Conservation (phyloP, 2,329 filamentous ascomycete species). For the Colletotrichum sansevieriae region DNA sequence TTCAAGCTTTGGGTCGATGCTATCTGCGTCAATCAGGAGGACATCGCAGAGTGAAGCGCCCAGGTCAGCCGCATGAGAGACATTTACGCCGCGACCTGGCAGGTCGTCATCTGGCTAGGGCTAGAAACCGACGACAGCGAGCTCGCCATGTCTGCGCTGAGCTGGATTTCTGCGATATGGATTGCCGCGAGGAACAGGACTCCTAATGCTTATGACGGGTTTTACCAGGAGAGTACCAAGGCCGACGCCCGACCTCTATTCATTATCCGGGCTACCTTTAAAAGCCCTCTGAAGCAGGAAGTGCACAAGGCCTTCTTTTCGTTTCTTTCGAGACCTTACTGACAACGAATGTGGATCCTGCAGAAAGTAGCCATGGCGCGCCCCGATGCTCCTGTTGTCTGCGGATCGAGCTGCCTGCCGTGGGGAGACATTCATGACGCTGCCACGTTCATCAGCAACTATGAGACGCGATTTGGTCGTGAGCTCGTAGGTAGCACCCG, state of each 20-base stretch:
- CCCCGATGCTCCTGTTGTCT: neutral
- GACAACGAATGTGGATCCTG: slow-evolving; percentile 4
- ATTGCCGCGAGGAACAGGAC: neutral
- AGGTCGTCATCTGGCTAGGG: neutral
- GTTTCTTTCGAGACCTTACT: neutral
- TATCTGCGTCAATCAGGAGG: neutral
- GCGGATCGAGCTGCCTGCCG: neutral
- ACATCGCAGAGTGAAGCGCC: slow-evolving; percentile 4
- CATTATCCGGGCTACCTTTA: neutral
- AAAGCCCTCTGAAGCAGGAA: neutral
- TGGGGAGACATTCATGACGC: neutral
- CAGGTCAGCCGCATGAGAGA: neutral
- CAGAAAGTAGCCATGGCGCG: neutral
- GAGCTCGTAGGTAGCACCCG: slow-evolving; percentile 1
- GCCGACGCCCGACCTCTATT: neutral
- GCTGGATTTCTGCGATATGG: too few relatives aligned
- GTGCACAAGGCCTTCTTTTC: slow-evolving; percentile 9
- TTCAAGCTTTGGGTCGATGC: neutral
- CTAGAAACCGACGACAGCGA: neutral
- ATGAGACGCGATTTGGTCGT: neutral
- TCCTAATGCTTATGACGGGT: neutral
- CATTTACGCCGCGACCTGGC: neutral
- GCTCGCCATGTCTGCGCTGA: neutral
- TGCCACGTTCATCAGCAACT: neutral
- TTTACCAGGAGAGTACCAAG: slow-evolving; percentile 7